Conservation (phyloP, 805 yeast genomes). For the Lachancea quebecensis region DNA sequence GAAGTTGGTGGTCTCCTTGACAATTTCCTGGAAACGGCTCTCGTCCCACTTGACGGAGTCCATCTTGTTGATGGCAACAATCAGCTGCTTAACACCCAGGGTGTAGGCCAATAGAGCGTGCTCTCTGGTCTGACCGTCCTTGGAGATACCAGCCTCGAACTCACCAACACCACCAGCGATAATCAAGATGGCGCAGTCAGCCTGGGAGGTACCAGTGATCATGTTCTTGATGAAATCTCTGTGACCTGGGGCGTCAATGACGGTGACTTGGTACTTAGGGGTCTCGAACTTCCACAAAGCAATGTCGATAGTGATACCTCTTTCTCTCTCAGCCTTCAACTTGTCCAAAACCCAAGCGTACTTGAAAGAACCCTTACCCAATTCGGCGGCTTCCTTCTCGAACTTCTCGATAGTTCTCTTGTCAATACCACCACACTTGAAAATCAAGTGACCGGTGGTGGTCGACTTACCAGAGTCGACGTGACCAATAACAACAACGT, state of each 20-base stretch:
- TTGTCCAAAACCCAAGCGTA: constrained; percentile 97
- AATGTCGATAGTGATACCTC: constrained; percentile 94
- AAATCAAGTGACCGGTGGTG: constrained; percentile 98
- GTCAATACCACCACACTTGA: constrained; percentile 99
- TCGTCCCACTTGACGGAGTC: constrained; percentile 87
- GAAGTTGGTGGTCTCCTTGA: constrained; percentile 71
- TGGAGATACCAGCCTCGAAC: constrained; percentile 91
- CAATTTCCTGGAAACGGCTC: constrained; percentile 70
- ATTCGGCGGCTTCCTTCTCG: constrained; percentile 96
- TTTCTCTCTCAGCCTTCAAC: constrained; percentile 92
- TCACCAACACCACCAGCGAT: constrained; percentile 92
- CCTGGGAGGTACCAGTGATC: constrained; percentile 94
- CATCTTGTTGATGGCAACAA: constrained; percentile 92
- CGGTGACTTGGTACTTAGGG: constrained; percentile 82
- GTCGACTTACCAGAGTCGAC: constrained; percentile 99
- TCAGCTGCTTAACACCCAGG: constrained; percentile 79
- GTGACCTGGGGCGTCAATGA: constrained; percentile 95
- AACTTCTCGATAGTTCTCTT: constrained; percentile 98
- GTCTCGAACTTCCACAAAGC: constrained; percentile 92
- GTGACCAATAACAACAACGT: constrained; percentile 99
- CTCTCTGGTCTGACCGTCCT: constrained; percentile 94
- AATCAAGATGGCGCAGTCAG: constrained; percentile 85
- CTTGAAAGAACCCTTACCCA: constrained; percentile 95
- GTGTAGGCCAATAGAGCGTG: constrained; percentile 88
- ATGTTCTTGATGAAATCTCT: constrained; percentile 94